Percentiles rank a stretch among this genome's conserved stretches.
These are phyloP conservation scores for Candida nonsorbophila DNA, from an alignment of 805 yeast genomes.

Conservation along the genomic window DNA sequence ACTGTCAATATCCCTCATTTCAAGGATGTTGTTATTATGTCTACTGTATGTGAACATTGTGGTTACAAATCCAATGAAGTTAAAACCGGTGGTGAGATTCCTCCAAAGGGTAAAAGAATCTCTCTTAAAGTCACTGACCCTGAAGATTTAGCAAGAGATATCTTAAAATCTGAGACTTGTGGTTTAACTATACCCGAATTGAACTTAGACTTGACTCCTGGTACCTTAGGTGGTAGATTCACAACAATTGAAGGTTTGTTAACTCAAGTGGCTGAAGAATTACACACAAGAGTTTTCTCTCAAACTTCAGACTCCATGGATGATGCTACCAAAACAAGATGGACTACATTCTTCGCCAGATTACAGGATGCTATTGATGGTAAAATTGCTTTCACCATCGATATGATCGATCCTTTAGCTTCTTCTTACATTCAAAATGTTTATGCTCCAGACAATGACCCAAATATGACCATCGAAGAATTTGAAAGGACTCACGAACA, in stretches of 20 bases:
- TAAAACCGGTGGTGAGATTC: constrained; percentile 96
- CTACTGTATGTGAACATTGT: constrained; percentile 86
- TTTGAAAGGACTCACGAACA: constrained; percentile 84
- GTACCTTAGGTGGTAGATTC: constrained; percentile 96
- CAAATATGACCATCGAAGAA: constrained; percentile 89
- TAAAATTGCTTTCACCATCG: constrained; percentile 71
- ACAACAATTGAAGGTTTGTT: constrained; percentile 94
- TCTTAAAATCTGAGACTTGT: constrained; percentile 92
- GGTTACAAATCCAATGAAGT: constrained; percentile 97
- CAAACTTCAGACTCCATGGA: constrained; percentile 93
- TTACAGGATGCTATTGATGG: constrained; percentile 80
- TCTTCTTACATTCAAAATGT: constrained; percentile 94
- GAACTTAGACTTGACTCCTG: constrained; percentile 85
- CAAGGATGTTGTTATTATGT: constrained; percentile 95
- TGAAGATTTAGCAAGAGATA: constrained; percentile 91
- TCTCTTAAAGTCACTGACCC: constrained; percentile 76
- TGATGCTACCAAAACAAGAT: constrained; percentile 64
- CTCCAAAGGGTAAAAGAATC: constrained; percentile 74
- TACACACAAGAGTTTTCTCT: constrained; percentile 76
- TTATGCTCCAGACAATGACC: constrained; percentile 98
- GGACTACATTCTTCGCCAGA: constrained; percentile 73
- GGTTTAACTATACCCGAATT: constrained; percentile 82
- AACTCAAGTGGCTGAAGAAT: constrained; percentile 83
- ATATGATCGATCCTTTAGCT: constrained; percentile 93
- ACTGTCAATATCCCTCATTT: constrained; percentile 95